A percentile compares a stretch with the other conserved stretches of the same genome.
Evolutionary conservation across 2,329 filamentous ascomycete genomes (phyloP).

Genomic region (Phaeosphaeriaceae sp.): DNA sequence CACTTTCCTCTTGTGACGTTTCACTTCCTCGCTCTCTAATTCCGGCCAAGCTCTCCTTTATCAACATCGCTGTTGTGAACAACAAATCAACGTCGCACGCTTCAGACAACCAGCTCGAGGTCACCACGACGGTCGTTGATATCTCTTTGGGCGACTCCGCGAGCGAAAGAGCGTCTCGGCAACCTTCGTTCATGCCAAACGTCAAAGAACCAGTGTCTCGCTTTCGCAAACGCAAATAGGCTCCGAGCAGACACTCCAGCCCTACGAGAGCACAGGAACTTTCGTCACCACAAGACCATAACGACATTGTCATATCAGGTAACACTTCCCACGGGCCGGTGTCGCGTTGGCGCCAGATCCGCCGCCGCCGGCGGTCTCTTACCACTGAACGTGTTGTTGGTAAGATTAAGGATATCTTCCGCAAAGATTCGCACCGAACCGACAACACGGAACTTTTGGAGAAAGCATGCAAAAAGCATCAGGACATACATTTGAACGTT

Average conservation of each 20-base stretch:
- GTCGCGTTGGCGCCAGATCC: neutral
- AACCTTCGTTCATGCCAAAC: neutral
- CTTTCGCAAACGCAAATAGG: neutral
- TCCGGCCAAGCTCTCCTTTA: too few species aligned
- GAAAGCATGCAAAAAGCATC: neutral
- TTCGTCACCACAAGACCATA: neutral
- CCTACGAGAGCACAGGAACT: neutral
- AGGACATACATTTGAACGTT: neutral
- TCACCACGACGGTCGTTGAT: too few species aligned
- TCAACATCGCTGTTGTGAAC: neutral
- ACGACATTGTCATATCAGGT: neutral
- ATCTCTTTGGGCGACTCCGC: too few species aligned
- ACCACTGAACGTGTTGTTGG: neutral
- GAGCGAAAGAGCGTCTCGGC: neutral
- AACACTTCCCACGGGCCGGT: neutral
- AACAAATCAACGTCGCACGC: too few species aligned
- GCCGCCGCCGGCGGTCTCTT: neutral
- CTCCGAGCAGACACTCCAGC: neutral
- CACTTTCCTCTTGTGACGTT: neutral
- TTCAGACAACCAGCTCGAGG: too few species aligned
- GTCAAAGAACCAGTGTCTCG: neutral
- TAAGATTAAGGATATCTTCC: neutral
- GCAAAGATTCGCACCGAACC: neutral
- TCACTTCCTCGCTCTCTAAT: neutral
- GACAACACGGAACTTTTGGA: neutral